Evolutionary conservation across 2,329 filamentous ascomycete genomes (phyloP).

Genomic region (Boeremia lycopersici): DNA sequence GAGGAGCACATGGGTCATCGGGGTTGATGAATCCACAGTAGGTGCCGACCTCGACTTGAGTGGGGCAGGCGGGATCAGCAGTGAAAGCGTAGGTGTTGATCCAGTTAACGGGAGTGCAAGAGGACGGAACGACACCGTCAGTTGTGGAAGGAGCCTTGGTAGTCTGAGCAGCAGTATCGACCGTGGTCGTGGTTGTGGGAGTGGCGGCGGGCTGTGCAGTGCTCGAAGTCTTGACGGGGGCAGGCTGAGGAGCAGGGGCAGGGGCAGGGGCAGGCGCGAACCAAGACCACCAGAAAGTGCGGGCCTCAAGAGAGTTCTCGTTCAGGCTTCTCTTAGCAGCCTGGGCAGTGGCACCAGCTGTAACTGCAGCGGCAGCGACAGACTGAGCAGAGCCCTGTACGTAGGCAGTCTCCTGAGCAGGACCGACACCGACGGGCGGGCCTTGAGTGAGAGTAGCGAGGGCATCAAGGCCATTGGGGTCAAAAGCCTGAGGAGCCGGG

Average conservation of each 20-base stretch:
- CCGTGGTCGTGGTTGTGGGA: slow-evolving; percentile 2
- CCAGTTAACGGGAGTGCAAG: slow-evolving; percentile 30
- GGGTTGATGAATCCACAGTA: slow-evolving; percentile 39
- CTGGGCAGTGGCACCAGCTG: slow-evolving; percentile 20
- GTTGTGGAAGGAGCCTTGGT: slow-evolving; percentile 24
- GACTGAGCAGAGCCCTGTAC: slow-evolving; percentile 20
- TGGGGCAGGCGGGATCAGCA: slow-evolving; percentile 26
- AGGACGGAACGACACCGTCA: slow-evolving; percentile 23
- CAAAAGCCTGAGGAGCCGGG: slow-evolving; percentile 30
- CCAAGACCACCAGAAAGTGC: slow-evolving; percentile 14
- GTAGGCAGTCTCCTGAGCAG: slow-evolving; percentile 20
- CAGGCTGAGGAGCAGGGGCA: neutral
- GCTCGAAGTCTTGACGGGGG: neutral
- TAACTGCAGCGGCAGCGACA: slow-evolving; percentile 20
- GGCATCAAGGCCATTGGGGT: slow-evolving; percentile 14
- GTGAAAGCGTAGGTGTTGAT: slow-evolving; percentile 33
- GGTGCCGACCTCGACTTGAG: slow-evolving; percentile 29
- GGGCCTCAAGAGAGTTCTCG: slow-evolving; percentile 9
- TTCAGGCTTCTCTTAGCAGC: slow-evolving; percentile 19
- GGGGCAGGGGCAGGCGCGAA: neutral
- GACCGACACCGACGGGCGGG: slow-evolving; percentile 25
- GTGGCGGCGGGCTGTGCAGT: neutral
- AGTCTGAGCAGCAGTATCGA: slow-evolving; percentile 5
- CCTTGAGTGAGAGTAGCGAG: slow-evolving; percentile 22
- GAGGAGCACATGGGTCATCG: slow-evolving; percentile 33